Evolutionary conservation across 2,329 filamentous ascomycete genomes (phyloP), one percentile per base, ranked within the genome.

Genomic region (Monilinia aucupariae): DNA sequence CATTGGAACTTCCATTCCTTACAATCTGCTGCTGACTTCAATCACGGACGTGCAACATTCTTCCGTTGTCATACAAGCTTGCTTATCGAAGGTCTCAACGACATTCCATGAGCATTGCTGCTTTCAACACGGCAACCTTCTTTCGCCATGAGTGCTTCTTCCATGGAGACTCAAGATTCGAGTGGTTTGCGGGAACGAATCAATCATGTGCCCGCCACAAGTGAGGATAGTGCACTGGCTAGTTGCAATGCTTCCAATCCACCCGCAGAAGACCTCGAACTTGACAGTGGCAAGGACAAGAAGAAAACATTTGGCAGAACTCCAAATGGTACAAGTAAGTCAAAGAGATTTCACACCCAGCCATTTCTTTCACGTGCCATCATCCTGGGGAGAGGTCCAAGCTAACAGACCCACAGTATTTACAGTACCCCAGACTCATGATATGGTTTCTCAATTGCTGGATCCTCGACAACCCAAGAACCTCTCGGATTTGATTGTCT

Each of bases 361-460:
- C 9, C 12, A 22, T 13, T 3, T 20, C 20, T 37, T 22, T 41
- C 43, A 54, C 27, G 41, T 48, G 47, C 25, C 15, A 47, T 25
- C 27, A 15, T 22, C 9, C 22, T 47, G n/a, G n/a, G 3, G 13
- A 39, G 22, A 32, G 12, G 13, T 17, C 8, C 15, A 39, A 45
- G 41, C 52, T 59, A 41, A 51, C 5, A 17, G 22, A 15, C 8
- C 50, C 53, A 54, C 72, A 97, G 94, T 96, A 71, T 99, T 99
- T 75, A 89, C 91, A 64, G 94, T 99, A 61, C 94, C 94, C 54
- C 88, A 91, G 66, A 99, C 94, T 63, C 92, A 97, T 81, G 94
- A 99, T 78, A 97, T 99, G 94, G 93, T 99, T 70, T 96, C 93
- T 59, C 94, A 97, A 78, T 84, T 99, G 62, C 85, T 99, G 70